A percentile compares a stretch with the other conserved stretches of the same genome.
Evolutionary conservation across 306 rosid species (phyloP).

Genomic region (Begonia fuchsioides): DNA sequence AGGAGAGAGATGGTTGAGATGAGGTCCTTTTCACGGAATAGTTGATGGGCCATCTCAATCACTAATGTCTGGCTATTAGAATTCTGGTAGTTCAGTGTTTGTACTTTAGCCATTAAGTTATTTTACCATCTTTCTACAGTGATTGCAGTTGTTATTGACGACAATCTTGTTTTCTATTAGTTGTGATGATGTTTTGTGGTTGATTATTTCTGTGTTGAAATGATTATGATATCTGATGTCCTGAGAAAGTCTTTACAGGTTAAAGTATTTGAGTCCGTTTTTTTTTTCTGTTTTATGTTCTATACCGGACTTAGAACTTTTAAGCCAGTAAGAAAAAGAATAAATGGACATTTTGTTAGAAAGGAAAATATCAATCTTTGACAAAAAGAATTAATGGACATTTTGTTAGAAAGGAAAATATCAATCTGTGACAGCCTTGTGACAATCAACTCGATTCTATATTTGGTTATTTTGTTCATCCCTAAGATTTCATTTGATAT

Average conservation of each 20-base stretch:
- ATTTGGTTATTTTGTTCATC: constrained; percentile 11
- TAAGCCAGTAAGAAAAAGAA: too few species aligned
- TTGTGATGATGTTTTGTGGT: neutral
- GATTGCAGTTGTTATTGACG: constrained; percentile 13
- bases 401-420: constrained; percentile 45
- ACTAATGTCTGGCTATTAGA: too few species aligned
- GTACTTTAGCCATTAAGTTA: constrained; percentile 1
- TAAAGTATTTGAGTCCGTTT: neutral
- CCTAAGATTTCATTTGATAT: neutral
- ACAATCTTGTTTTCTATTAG: neutral
- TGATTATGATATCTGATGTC: constrained; percentile 66
- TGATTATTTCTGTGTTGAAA: neutral
- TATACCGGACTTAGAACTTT: too few species aligned
- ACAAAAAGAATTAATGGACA: constrained; percentile 40
- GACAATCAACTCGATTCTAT: constrained; percentile 25
- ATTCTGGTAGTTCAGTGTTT: too few species aligned
- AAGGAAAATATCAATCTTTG: constrained; percentile 26
- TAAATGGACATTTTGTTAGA: constrained; percentile 34
- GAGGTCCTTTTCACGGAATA: too few species aligned
- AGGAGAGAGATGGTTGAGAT: too few species aligned
- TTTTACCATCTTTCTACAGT: constrained; percentile 68
- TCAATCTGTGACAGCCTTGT: constrained; percentile 29
- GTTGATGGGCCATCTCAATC: too few species aligned
- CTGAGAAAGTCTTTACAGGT: constrained; percentile 10
- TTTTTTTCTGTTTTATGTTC: too few species aligned